Evolutionary conservation across 2,329 filamentous ascomycete genomes (phyloP).

Genomic region (Venturia oleaginea): DNA sequence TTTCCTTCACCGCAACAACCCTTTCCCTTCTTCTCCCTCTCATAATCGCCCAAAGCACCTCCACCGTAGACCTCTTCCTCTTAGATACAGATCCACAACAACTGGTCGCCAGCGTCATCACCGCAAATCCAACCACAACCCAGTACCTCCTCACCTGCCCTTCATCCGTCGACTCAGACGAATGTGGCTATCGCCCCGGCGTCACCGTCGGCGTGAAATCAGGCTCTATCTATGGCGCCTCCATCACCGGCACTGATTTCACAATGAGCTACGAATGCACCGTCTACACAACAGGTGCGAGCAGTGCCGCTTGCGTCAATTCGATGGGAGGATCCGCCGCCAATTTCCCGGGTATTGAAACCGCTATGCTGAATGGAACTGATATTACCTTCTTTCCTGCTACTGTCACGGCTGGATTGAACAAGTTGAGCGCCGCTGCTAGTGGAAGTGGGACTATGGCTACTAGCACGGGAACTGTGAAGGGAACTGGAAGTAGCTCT

Average conservation of each 20-base stretch:
- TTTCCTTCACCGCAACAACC: neutral
- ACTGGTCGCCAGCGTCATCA: constrained; percentile 14
- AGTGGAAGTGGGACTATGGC: neutral
- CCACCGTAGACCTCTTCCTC: constrained; percentile 11
- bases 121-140: constrained; percentile 10
- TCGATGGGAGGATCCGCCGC: constrained; percentile 20
- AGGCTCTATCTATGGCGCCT: constrained; percentile 8
- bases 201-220: constrained; percentile 17
- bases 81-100: constrained; percentile 10
- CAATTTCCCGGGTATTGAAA: constrained; percentile 21
- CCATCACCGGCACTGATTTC: constrained; percentile 15
- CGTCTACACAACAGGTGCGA: constrained; percentile 10
- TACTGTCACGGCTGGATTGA: constrained; percentile 15
- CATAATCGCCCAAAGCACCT: neutral
- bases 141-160: constrained; percentile 13
- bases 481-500: neutral
- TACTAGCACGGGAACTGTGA: constrained; percentile 1
- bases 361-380: constrained; percentile 15
- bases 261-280: constrained; percentile 20
- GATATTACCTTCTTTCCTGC: constrained; percentile 14
- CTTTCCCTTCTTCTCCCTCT: neutral
- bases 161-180: constrained; percentile 7
- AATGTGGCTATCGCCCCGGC: constrained; percentile 13
- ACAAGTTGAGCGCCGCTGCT: constrained; percentile 15
- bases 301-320: constrained; percentile 20